Evolutionary conservation across 2,329 filamentous ascomycete species (phyloP).

Genomic region (Plectosphaerella sp.): DNA sequence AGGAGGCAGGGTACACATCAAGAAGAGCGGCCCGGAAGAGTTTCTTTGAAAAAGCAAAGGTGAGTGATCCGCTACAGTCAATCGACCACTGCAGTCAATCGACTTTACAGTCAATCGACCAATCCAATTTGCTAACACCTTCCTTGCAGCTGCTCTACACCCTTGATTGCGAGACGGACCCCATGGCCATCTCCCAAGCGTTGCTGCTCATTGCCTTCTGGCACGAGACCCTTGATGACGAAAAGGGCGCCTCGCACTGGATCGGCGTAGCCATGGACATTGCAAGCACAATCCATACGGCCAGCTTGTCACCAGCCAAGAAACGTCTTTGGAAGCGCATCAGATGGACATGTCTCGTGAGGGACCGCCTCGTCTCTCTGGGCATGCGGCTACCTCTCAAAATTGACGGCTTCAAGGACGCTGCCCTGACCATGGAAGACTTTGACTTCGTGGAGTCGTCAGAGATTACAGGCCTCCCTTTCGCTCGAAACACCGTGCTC

Average conservation of each 20-base stretch:
- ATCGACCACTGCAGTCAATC: too few relatives aligned
- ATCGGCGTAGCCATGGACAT: conserved; percentile 65
- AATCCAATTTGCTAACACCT: too few relatives aligned
- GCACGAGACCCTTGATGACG: conserved; percentile 66
- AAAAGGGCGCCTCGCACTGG: conserved; percentile 70
- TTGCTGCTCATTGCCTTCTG: conserved; percentile 68
- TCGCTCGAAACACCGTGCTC: conserved; percentile 30
- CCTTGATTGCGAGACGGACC: conserved; percentile 65
- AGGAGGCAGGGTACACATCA: conserved; percentile 53
- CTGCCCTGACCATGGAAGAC: conserved; percentile 60
- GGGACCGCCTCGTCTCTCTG: conserved; percentile 61
- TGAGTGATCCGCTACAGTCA: conserved; percentile 21
- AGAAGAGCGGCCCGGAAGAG: conserved; percentile 59
- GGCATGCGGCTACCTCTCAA: conserved; percentile 65
- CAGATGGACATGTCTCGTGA: conserved; percentile 68
- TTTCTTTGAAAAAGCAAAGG: conserved; percentile 61
- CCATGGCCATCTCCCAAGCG: conserved; percentile 60
- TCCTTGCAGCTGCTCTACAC: conserved; percentile 39
- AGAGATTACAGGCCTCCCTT: not conserved
- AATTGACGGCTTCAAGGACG: conserved; percentile 51
- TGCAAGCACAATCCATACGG: conserved; percentile 49
- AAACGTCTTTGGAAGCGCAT: conserved; percentile 62
- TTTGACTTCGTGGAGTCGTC: conserved; percentile 49
- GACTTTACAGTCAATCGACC: not conserved
- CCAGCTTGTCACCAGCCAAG: conserved; percentile 52